Evolutionary conservation across 2,329 filamentous ascomycete species (phyloP).

Genomic region (Beauveria brongniartii): DNA sequence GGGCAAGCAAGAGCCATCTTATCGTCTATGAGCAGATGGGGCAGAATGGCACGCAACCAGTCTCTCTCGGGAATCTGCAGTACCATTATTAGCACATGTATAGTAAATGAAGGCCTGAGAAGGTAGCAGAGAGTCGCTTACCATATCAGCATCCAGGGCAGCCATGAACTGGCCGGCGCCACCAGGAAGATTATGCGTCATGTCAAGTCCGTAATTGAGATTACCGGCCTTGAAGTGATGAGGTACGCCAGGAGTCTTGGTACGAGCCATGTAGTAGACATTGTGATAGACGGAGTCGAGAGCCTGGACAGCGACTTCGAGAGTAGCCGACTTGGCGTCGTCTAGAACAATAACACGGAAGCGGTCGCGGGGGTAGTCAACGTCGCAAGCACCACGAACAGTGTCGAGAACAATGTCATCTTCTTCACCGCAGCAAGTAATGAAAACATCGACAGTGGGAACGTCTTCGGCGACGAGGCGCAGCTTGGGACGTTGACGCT

Average conservation of each 20-base stretch:
- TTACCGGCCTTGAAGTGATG: slow-evolving; percentile 59
- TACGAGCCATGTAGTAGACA: slow-evolving; percentile 44
- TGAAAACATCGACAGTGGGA: slow-evolving; percentile 47
- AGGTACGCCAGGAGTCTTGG: slow-evolving; percentile 38
- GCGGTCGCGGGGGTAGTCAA: slow-evolving; percentile 45
- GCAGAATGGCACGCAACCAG: slow-evolving; percentile 52
- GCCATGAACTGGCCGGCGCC: slow-evolving; percentile 51
- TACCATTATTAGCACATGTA: neutral
- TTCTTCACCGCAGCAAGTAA: slow-evolving; percentile 51
- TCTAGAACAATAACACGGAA: slow-evolving; percentile 50
- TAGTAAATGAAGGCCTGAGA: neutral
- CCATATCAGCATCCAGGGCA: slow-evolving; percentile 60
- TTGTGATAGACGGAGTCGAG: slow-evolving; percentile 36
- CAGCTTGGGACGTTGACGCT: slow-evolving; percentile 44
- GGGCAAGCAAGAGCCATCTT: slow-evolving; percentile 53
- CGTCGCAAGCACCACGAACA: slow-evolving; percentile 42
- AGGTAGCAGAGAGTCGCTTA: slow-evolving; percentile 16
- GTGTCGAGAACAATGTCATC: slow-evolving; percentile 50
- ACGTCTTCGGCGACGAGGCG: slow-evolving; percentile 39
- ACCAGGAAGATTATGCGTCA: slow-evolving; percentile 41
- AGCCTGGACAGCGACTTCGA: slow-evolving; percentile 32
- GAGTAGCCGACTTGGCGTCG: slow-evolving; percentile 38
- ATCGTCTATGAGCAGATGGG: slow-evolving; percentile 49
- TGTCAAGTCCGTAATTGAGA: slow-evolving; percentile 50
- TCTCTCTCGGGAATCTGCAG: slow-evolving; percentile 48